Evolutionary conservation across 1,284 basidiomycete genomes (phyloP), one percentile per base, ranked within the genome.

Genomic region (Phylloboletellus chloephorus): DNA sequence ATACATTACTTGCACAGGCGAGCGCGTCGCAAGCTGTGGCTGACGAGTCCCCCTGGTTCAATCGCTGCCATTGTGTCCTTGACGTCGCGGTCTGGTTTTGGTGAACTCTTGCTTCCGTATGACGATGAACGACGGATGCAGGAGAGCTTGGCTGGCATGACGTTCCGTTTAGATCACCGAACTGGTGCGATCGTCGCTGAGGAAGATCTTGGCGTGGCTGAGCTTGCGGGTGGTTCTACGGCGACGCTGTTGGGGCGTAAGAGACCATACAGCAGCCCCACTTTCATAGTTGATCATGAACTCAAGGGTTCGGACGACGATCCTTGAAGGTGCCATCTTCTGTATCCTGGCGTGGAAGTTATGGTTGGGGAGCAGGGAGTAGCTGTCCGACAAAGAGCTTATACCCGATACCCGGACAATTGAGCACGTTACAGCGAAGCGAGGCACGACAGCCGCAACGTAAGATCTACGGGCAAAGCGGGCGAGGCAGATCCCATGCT

Each of bases 181-280:
- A 80, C 80, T 0, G 80, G 81, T 17, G 79, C 77, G 11, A 74
- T 83, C 37, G 54, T 82, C 6, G 77, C 76, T 0, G 74, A 60
- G 19, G 58, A 62, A 31, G 50, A 56, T 25, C 30, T 41, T 5
- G 36, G 28, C 2, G 16, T 23, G 17, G 33, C 17, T 0, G 40
- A 44, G 9, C 3, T 7, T 15, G 3, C 31, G 3, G 60, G 61
- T 37, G 45, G 40, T 9, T 16, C 29, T 1, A 6, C 8, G 19
- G 17, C 41, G 19, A 44, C 56, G 3, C 31, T 60, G 7, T 38
- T 64, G 8, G 39, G 34, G 9, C 34, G 28, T 10, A 40, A 39
- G 23, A 43, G 35, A 23, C 38, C 28, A 3, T 49, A 56, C 15
- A 15, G 11, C 5, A 35, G 16, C 10, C 28, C 37, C 3, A 29